phyloP scores from a whole-genome alignment of 169 alveolate species.

The Plasmodium gaboni region DNA sequence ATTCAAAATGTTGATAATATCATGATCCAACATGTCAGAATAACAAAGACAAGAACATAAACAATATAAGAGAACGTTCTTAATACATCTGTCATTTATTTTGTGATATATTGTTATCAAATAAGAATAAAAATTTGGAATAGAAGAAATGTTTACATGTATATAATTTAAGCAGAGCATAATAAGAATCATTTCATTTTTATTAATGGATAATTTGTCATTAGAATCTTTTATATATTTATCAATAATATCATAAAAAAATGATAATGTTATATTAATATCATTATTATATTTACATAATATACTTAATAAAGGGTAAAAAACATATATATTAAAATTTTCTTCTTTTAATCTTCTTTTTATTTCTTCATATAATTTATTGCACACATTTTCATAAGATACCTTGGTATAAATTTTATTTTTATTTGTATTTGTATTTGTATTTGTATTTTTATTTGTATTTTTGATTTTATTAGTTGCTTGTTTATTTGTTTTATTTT shows the following conservation, averaged over 20 bases:
- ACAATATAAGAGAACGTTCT: slow-evolving; percentile 43
- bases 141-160: slow-evolving; percentile 42
- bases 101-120: slow-evolving; percentile 2
- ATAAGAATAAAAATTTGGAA: slow-evolving; percentile 35
- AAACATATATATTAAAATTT: slow-evolving; percentile 56
- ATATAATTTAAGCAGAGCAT: slow-evolving; percentile 71
- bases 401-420: background rate
- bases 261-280: slow-evolving; percentile 47
- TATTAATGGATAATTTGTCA: slow-evolving; percentile 16
- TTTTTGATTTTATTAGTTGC: background rate
- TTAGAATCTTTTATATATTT: slow-evolving; percentile 47
- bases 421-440: no score
- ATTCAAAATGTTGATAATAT: slow-evolving; percentile 25
- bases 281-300: slow-evolving; percentile 72
- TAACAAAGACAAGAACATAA: slow-evolving; percentile 66
- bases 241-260: slow-evolving; percentile 39
- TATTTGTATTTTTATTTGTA: background rate
- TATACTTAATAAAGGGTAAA: slow-evolving; percentile 59
- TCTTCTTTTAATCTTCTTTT: slow-evolving; percentile 16
- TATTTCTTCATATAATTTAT: slow-evolving; percentile 49
- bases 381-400: slow-evolving; percentile 28
- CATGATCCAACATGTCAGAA: slow-evolving; percentile 20
- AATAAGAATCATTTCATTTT: slow-evolving; percentile 53
- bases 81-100: slow-evolving; percentile 14
- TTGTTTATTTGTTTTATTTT: no score